Conservation (phyloP, 257 asterid genomes). For the Lithospermum erythrorhizon region DNA sequence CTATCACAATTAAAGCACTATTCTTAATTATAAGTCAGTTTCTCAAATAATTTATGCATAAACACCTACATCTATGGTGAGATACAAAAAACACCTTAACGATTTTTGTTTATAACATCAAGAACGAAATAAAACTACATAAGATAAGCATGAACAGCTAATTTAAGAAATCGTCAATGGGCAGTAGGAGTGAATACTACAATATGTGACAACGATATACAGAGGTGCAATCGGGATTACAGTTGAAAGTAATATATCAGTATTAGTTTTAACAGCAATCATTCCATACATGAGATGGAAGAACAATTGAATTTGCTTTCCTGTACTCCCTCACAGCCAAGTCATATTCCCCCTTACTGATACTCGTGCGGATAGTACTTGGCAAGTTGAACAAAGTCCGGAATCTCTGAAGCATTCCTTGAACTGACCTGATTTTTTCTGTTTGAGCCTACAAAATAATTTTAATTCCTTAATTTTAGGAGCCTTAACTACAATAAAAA, state of each 20-base stretch:
- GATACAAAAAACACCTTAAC: no score
- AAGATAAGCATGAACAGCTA: no score
- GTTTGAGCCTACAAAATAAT: constrained; percentile 65
- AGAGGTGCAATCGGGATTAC: no score
- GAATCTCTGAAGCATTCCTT: constrained; percentile 98
- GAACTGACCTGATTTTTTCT: constrained; percentile 95
- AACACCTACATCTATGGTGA: no score
- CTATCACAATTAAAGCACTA: no score
- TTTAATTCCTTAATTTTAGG: not conserved
- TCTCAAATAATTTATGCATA: no score
- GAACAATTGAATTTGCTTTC: constrained; percentile 95
- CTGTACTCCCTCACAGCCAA: constrained; percentile 97
- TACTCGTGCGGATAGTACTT: constrained; percentile 88
- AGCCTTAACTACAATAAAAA: not conserved
- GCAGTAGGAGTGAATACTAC: no score
- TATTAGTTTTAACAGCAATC: not conserved
- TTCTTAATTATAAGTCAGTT: no score
- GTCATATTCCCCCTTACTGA: constrained; percentile 94
- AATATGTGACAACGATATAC: no score
- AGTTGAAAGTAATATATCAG: not conserved
- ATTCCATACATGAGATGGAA: constrained; percentile 85
- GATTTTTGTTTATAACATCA: no score
- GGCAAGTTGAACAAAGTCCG: constrained; percentile 95
- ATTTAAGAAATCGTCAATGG: no score
- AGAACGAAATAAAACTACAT: no score